Evolutionary conservation across 2,329 filamentous ascomycete species (phyloP).

Genomic region (Beauveria bassiana): DNA sequence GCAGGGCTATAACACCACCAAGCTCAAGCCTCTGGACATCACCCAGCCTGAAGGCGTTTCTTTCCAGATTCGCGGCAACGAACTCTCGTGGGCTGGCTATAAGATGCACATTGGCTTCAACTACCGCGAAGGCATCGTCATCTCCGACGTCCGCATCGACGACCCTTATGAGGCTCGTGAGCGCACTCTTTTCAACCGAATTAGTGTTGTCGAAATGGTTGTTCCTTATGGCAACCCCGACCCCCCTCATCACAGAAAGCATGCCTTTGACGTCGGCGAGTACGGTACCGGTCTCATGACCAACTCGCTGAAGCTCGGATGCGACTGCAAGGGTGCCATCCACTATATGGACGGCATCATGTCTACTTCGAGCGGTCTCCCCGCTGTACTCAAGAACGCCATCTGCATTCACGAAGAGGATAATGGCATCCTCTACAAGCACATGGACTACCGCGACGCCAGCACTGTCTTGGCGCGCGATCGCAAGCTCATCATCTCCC

Average conservation of each 20-base stretch:
- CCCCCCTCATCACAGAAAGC: conserved; percentile 56
- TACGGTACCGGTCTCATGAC: conserved; percentile 57
- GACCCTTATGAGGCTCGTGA: conserved; percentile 32
- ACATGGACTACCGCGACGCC: conserved; percentile 54
- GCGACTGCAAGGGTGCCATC: conserved; percentile 66
- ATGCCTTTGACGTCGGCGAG: conserved; percentile 63
- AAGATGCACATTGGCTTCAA: conserved; percentile 66
- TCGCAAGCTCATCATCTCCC: conserved; percentile 54
- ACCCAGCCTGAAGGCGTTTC: conserved; percentile 34
- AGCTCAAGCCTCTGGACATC: conserved; percentile 31
- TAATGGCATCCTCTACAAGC: conserved; percentile 56
- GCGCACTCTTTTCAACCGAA: conserved; percentile 58
- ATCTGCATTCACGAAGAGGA: conserved; percentile 32
- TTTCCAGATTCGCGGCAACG: conserved; percentile 39
- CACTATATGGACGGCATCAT: conserved; percentile 49
- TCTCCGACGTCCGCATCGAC: conserved; percentile 62
- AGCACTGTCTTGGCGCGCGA: conserved; percentile 49
- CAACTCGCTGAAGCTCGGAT: conserved; percentile 58
- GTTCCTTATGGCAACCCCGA: conserved; percentile 61
- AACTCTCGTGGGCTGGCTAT: conserved; percentile 57
- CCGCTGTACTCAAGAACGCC: conserved; percentile 55
- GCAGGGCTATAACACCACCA: conserved; percentile 26
- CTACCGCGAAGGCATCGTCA: conserved; percentile 60
- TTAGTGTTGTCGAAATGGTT: conserved; percentile 64
- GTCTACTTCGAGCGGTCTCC: conserved; percentile 59